Percentiles rank a stretch among this genome's conserved stretches.
These are phyloP conservation scores for Aspergillus piperis DNA, from an alignment of 2,329 filamentous ascomycete species.

Conservation along the genomic window DNA sequence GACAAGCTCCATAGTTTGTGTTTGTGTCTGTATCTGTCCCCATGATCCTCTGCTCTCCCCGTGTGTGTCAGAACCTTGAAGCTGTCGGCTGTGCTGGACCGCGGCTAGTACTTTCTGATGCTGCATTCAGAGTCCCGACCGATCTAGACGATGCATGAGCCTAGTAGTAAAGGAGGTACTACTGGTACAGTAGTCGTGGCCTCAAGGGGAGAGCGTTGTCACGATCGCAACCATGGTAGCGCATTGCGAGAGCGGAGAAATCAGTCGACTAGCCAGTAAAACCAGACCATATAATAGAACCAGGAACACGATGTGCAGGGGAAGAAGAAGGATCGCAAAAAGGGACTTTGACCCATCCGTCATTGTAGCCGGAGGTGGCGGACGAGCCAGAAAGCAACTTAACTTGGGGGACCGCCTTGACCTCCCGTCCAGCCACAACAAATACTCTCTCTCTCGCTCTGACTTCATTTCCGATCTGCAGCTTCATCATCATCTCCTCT, in stretches of 20 bases:
- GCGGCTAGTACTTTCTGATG: not conserved
- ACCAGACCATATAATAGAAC: not conserved
- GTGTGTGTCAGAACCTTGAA: not conserved
- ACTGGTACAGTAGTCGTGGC: not conserved
- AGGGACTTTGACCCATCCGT: not conserved
- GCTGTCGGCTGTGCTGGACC: not conserved
- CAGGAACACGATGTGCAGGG: not conserved
- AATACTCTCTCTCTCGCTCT: not conserved
- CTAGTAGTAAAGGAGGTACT: not conserved
- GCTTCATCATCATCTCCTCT: conserved; percentile 14
- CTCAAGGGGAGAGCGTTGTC: not conserved
- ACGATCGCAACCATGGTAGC: not conserved
- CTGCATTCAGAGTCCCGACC: not conserved
- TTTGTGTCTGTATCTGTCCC: not conserved
- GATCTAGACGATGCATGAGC: not conserved
- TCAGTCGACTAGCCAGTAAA: not conserved
- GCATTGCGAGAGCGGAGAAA: not conserved
- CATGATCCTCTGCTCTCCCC: not conserved
- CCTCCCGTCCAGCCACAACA: conserved; percentile 9
- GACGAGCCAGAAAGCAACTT: not conserved
- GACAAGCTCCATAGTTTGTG: not conserved
- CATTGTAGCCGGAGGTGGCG: not conserved
- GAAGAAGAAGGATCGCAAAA: not conserved
- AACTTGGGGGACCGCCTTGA: conserved; percentile 3
- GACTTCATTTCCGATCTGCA: conserved; percentile 17